These are phyloP conservation scores for Mycena belliarum DNA, from an alignment of 768 basidiomycete genomes.

Conservation along the genomic window DNA sequence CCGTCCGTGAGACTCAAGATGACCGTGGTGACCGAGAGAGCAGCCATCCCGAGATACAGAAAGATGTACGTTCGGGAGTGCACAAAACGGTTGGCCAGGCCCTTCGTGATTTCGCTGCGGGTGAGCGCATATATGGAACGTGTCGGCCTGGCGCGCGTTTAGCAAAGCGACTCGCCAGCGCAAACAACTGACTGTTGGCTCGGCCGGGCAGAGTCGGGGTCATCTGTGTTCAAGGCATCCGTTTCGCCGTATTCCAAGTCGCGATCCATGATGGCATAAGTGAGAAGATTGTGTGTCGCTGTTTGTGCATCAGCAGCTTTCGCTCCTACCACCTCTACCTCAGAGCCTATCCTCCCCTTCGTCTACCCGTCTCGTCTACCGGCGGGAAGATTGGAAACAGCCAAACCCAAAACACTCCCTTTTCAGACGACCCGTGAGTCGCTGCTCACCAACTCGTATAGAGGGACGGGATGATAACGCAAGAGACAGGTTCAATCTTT, in stretches of 20 bases:
- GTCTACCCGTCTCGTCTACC: no score
- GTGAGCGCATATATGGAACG: constrained; percentile 87
- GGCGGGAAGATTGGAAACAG: no score
- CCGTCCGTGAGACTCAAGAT: constrained; percentile 79
- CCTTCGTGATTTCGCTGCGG: constrained; percentile 77
- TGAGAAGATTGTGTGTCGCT: not conserved
- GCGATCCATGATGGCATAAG: constrained; percentile 28
- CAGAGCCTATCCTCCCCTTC: no score
- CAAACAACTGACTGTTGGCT: constrained; percentile 30
- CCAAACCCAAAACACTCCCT: no score
- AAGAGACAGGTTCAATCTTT: constrained; percentile 13
- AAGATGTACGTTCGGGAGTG: constrained; percentile 86
- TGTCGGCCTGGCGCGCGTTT: constrained; percentile 49
- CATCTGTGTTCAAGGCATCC: constrained; percentile 36
- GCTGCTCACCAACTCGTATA: no score
- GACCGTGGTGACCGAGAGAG: constrained; percentile 83
- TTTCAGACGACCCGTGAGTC: no score
- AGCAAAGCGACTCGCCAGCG: constrained; percentile 12
- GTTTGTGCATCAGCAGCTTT: constrained; percentile 5
- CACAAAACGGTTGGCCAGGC: constrained; percentile 87
- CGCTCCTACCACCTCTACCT: constrained; percentile 4
- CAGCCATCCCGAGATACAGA: constrained; percentile 88
- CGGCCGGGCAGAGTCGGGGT: constrained; percentile 20
- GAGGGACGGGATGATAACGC: no score
- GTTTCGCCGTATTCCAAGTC: constrained; percentile 34